phyloP scores from a whole-genome alignment of 202 grass and related monocot genomes.

The Setaria viridis region DNA sequence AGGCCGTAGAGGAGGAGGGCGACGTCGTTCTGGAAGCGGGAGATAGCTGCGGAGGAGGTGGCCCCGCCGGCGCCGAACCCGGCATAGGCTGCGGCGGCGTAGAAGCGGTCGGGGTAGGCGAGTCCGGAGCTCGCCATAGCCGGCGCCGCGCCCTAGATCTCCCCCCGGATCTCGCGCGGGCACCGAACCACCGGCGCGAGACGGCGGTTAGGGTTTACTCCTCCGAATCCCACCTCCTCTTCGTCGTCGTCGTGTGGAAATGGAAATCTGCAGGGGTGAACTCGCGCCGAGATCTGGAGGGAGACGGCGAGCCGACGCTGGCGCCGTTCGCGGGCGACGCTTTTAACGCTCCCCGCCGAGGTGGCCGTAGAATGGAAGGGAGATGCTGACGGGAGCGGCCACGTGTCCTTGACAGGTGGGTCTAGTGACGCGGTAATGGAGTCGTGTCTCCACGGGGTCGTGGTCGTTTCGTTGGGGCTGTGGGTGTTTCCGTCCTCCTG shows the following conservation, averaged over 20 bases:
- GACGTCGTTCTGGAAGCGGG: slow-evolving; percentile 94
- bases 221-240: neutral
- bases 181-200: slow-evolving; percentile 9
- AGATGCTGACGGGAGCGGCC: slow-evolving; percentile 7
- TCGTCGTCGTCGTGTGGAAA: slow-evolving; percentile 21
- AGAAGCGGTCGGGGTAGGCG: slow-evolving; percentile 96
- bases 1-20: slow-evolving; percentile 95
- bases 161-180: slow-evolving; percentile 31
- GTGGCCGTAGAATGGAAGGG: slow-evolving; percentile 40
- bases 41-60: slow-evolving; percentile 50
- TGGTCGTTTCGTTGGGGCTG: slow-evolving; percentile 5
- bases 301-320: slow-evolving; percentile 46
- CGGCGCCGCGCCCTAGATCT: slow-evolving; percentile 54
- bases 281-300: slow-evolving; percentile 46
- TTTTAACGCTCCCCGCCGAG: slow-evolving; percentile 43
- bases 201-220: slow-evolving; percentile 35
- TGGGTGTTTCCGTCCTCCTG: neutral
- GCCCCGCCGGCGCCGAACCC: slow-evolving; percentile 57
- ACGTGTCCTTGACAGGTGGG: slow-evolving; percentile 41
- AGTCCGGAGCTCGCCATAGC: slow-evolving; percentile 88
- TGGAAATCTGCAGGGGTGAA: slow-evolving; percentile 35
- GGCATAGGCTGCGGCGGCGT: slow-evolving; percentile 87
- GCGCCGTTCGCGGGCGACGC: slow-evolving; percentile 44
- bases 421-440: slow-evolving; percentile 41
- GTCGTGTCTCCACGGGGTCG: slow-evolving; percentile 11